Evolutionary conservation across 2,329 filamentous ascomycete species (phyloP).

Genomic region (Fusarium musae): DNA sequence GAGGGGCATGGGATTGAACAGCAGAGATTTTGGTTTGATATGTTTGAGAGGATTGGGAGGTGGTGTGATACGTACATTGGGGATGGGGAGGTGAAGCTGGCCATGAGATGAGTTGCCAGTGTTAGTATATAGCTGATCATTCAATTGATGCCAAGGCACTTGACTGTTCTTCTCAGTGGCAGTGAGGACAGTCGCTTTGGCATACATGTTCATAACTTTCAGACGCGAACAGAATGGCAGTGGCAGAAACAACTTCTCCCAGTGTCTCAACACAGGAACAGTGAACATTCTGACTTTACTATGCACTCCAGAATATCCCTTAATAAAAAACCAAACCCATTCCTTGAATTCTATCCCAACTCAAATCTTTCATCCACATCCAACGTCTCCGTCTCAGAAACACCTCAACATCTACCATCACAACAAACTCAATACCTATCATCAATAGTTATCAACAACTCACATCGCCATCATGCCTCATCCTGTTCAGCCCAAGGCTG

Average conservation of each 20-base stretch:
- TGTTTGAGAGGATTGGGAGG: constrained; percentile 23
- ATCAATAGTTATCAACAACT: rapidly evolving
- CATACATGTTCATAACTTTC: not conserved
- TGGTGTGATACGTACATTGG: constrained; percentile 30
- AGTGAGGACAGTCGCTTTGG: not conserved
- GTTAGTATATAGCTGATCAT: rapidly evolving
- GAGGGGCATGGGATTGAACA: constrained; percentile 7
- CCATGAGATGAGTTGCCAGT: not conserved
- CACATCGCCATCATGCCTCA: not conserved
- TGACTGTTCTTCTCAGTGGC: not conserved
- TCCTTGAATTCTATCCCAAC: rapidly evolving
- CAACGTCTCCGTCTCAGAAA: rapidly evolving
- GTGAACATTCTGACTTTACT: not conserved
- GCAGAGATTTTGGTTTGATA: constrained; percentile 32
- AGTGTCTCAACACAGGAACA: rapidly evolving
- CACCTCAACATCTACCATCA: not conserved
- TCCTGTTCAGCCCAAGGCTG: rapidly evolving
- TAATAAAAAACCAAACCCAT: rapidly evolving
- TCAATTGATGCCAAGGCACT: rapidly evolving
- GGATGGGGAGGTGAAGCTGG: not conserved
- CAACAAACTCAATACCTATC: rapidly evolving
- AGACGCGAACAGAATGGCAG: not conserved
- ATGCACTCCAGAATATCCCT: not conserved
- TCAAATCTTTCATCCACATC: not conserved
- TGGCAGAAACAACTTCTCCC: not conserved